These are phyloP conservation scores for Leccinum huronense DNA, from an alignment of 1,284 basidiomycete species.

Conservation along the genomic window DNA sequence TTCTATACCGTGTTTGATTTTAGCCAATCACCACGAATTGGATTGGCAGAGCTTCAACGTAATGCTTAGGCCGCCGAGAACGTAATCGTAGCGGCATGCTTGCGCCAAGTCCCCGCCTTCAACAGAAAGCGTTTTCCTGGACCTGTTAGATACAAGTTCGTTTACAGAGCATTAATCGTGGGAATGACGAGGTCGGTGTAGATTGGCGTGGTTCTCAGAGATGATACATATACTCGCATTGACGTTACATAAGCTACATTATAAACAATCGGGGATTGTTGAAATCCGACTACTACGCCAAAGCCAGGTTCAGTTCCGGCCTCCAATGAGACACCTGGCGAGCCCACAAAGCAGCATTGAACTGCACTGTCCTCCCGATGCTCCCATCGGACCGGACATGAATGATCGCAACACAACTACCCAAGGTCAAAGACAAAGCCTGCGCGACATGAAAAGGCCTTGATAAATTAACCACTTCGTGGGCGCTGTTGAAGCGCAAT, in stretches of 20 bases:
- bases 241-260: slow-evolving; percentile 25
- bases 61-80: too few relatives aligned
- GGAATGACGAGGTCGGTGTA: too few relatives aligned
- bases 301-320: slow-evolving; percentile 41
- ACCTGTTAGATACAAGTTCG: too few relatives aligned
- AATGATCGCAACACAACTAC: slow-evolving; percentile 47
- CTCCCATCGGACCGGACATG: slow-evolving; percentile 22
- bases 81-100: too few relatives aligned
- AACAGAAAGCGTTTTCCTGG: too few relatives aligned
- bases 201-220: too few relatives aligned
- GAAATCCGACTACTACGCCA: slow-evolving; percentile 54
- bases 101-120: too few relatives aligned
- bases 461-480: slow-evolving; percentile 48
- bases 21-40: too few relatives aligned
- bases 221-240: slow-evolving; percentile 8
- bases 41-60: too few relatives aligned
- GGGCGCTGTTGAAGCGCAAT: slow-evolving; percentile 90
- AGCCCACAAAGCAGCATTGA: slow-evolving; percentile 32
- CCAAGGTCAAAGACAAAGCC: slow-evolving; percentile 40
- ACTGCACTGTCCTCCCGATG: slow-evolving; percentile 22
- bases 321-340: slow-evolving; percentile 41
- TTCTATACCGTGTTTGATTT: too few relatives aligned
- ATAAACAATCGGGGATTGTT: slow-evolving; percentile 51
- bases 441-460: slow-evolving; percentile 18
- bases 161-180: too few relatives aligned